Evolutionary conservation across 768 basidiomycete genomes (phyloP), one percentile per base, ranked within the genome.

Genomic region (Tylopilus felleus): DNA sequence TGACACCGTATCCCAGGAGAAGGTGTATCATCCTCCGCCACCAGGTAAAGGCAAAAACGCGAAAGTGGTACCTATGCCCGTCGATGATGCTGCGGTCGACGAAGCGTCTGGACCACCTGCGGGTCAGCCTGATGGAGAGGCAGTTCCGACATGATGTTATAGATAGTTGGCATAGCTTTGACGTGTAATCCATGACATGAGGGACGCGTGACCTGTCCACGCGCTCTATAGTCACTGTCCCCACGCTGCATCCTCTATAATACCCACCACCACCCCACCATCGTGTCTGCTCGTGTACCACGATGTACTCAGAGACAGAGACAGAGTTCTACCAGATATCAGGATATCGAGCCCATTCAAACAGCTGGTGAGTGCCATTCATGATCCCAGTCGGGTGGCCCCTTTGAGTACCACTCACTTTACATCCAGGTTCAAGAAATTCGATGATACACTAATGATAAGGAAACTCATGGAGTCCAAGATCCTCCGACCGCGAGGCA

Each of bases 11-110:
- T 4, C 59, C 0, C 53, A 90, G 88, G 85, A 84, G 51, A 90
- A 90, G 68, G 84, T 85, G 8, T 92, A 90, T 74, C 86, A 87
- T 63, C 90, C 90, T 4, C 90, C 88, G 8, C 90, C 89, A 2
- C 88, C 88, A 0, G 88, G 88, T 1, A 91, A 84, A 60, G 89
- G 86, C 39, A 88, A 78, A 70, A 83, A 82, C 45, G 51, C 51
- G 8, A 61, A 62, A 23, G 43, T 14, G 3, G 50, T 16, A n/a
- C 8, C 52, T 33, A 27, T 40, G 10, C 49, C 44, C 16, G 60
- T 47, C 16, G 60, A 58, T 38, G 58, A 51, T n/a, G 16, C 35
- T 31, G 52, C 35, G 5, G 49, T 33, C 16, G 38, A 49, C 28
- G 55, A 46, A 23, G 23, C 29, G 38, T 23, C 51, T 13, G 55